Conservation (phyloP, 805 yeast species). For the Komagataella pseudopastoris region DNA sequence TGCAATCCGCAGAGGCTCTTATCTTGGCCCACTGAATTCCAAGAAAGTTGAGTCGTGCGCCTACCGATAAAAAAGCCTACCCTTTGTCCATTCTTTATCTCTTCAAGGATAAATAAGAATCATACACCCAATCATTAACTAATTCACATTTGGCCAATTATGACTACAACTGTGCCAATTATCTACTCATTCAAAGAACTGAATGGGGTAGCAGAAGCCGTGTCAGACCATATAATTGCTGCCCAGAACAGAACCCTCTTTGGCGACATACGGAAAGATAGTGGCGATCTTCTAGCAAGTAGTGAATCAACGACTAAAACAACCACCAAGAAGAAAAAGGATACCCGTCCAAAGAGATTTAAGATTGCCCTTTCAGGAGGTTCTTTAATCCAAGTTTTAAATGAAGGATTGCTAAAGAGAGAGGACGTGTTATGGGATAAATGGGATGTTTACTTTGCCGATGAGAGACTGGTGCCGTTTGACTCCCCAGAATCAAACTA, state of each 20-base stretch:
- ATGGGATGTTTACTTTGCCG: conserved; percentile 96
- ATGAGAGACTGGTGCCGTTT: conserved; percentile 88
- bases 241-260: conserved; percentile 69
- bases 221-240: conserved; percentile 84
- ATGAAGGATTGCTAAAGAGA: conserved; percentile 72
- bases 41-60: neutral
- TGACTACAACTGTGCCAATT: conserved; percentile 91
- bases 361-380: conserved; percentile 92
- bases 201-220: conserved; percentile 88
- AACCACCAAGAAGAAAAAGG: conserved; percentile 24
- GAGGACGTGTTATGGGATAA: conserved; percentile 69
- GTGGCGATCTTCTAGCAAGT: conserved; percentile 3
- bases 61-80: neutral
- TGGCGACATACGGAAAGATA: conserved; percentile 11
- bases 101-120: neutral
- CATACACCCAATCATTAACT: neutral
- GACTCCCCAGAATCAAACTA: conserved; percentile 74
- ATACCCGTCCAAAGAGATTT: conserved; percentile 57
- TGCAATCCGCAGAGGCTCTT: neutral
- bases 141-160: conserved; percentile 11
- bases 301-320: neutral
- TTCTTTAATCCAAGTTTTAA: conserved; percentile 71
- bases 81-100: neutral
- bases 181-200: conserved; percentile 88
- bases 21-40: neutral